Evolutionary conservation across 768 basidiomycete genomes (phyloP), one percentile per base, ranked within the genome.

Genomic region (Russula virescens): DNA sequence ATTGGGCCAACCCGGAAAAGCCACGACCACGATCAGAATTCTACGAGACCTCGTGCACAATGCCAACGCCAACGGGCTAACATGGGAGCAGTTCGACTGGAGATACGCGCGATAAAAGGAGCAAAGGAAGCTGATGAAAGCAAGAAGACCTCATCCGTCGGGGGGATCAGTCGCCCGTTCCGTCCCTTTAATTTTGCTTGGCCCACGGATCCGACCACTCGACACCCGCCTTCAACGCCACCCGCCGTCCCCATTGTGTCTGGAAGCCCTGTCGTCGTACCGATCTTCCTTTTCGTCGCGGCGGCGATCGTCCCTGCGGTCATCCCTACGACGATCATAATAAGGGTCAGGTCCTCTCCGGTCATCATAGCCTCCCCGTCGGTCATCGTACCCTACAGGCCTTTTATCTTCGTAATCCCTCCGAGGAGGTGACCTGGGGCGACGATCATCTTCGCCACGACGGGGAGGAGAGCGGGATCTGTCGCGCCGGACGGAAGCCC

Each of bases 381-480:
- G 86, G 76, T 90, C 87, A 84, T 91, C 90, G 85, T 91, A 89
- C 85, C 88, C 89, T 86, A 88, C 87, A 85, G 88, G 83, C 82
- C 87, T 87, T 83, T 81, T 85, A 77, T 91, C 88, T 80, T 91
- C 88, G 76, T 78, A 78, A 71, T 91, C 88, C 81, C 89, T 88
- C 81, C 79, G 82, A 63, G 88, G 86, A 73, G 89, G 86, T 78
- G 88, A 89, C 82, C 89, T 87, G 79, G 85, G 87, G 80, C 88
- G 86, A 76, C 88, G 88, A 69, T 89, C 89, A 62, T 85, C 85
- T 63, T 83, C 79, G 65, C 85, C 83, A 68, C 90, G 87, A 72
- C 82, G 79, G 47, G 74, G 73, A 71, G 91, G 89, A 56, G 92
- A 94, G 72, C 83, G 83, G 65, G 92, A 94, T 65, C 92, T 85